These are phyloP conservation scores for Stentor coeruleus DNA, from an alignment of 73 alveolate species.

Conservation along the genomic window DNA sequence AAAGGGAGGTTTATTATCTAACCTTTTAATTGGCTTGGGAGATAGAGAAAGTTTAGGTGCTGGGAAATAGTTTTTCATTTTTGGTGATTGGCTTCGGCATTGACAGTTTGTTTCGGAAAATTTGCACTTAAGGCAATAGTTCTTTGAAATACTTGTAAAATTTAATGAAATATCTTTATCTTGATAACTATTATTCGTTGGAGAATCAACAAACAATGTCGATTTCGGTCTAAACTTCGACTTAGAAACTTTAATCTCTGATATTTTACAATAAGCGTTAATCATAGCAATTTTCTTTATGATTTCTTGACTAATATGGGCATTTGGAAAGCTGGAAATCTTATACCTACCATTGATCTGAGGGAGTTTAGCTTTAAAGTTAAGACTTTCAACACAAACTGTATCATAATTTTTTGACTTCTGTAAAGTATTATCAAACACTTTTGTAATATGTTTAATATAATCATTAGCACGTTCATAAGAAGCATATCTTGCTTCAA, in stretches of 20 bases:
- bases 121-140: too few relatives aligned
- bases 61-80: too few relatives aligned
- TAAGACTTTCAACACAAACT: neutral
- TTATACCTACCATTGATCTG: neutral
- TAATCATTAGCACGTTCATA: neutral
- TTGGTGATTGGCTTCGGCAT: too few relatives aligned
- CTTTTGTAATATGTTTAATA: neutral
- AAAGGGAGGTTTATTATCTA: neutral
- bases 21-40: too few relatives aligned
- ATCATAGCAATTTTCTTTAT: neutral
- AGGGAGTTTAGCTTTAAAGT: neutral
- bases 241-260: neutral
- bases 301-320: neutral
- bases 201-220: neutral
- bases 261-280: neutral
- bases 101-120: too few relatives aligned
- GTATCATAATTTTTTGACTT: neutral
- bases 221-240: neutral
- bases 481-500: neutral
- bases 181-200: too few relatives aligned
- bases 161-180: too few relatives aligned
- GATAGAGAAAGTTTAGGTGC: too few relatives aligned
- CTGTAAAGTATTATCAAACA: neutral
- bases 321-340: neutral
- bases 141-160: too few relatives aligned